Evolutionary conservation across 768 basidiomycete genomes (phyloP).

Genomic region (Boletus pseudopeckii): DNA sequence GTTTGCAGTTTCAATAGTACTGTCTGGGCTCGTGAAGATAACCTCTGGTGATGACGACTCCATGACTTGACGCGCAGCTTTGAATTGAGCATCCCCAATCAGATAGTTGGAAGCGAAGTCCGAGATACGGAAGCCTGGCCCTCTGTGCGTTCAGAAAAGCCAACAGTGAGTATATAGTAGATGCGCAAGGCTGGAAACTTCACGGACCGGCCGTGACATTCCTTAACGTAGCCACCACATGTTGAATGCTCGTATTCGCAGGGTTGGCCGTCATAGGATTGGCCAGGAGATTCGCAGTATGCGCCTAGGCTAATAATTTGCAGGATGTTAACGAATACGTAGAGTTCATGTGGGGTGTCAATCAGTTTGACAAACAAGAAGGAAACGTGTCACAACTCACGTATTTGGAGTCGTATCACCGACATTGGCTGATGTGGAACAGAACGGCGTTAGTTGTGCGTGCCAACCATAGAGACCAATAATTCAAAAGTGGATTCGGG

Average conservation of each 20-base stretch:
- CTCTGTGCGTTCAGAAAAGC: slow-evolving; percentile 37
- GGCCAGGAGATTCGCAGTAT: slow-evolving; percentile 73
- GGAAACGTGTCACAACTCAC: slow-evolving; percentile 38
- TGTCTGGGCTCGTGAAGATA: slow-evolving; percentile 19
- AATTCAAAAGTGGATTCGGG: not conserved
- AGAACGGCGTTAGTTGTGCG: not conserved
- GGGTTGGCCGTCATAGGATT: slow-evolving; percentile 59
- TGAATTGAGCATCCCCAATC: slow-evolving; percentile 67
- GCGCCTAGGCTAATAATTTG: slow-evolving; percentile 51
- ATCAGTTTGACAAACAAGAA: not conserved
- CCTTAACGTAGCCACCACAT: slow-evolving; percentile 62
- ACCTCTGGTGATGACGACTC: slow-evolving; percentile 20
- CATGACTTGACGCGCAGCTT: slow-evolving; percentile 67
- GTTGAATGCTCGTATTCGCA: slow-evolving; percentile 75
- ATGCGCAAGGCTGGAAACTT: not conserved
- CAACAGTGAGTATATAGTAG: not conserved
- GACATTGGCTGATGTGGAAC: slow-evolving; percentile 56
- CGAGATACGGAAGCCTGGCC: slow-evolving; percentile 71
- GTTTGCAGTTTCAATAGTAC: slow-evolving; percentile 16
- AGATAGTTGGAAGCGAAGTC: slow-evolving; percentile 75
- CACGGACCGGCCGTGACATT: slow-evolving; percentile 68
- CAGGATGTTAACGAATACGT: not conserved
- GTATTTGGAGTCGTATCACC: slow-evolving; percentile 80
- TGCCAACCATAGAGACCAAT: too few species aligned
- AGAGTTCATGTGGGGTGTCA: not conserved